Base-by-base conservation (phyloP, 108 stramenopile species). In the Pseudonitzschia pungens region DNA sequence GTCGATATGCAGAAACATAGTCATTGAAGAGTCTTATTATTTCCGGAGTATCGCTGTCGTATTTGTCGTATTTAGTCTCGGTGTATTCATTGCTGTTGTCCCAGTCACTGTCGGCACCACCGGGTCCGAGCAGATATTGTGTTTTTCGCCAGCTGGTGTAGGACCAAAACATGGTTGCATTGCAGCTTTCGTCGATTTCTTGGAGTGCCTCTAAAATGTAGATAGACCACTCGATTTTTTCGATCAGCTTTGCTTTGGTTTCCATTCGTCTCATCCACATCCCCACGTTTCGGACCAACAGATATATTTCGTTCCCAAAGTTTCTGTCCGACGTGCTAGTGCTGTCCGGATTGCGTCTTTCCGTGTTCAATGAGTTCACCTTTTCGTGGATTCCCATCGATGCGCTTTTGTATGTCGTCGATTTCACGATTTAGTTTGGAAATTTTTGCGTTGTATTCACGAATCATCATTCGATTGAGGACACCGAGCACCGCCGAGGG, bases 221-320 rank as follows among this genome's bases (percentile, higher is more conserved):
- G 0, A 62, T 40, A 14, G 60, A 62, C 32, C 32, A 62, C 29
- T 62, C n/a, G 10, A 40, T 62, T 1, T 33, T 31, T 18, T 40
- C 22, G n/a, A 62, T 62, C 0, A 62, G 36, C 29, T 62, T n/a
- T 33, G 60, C 36, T n/a, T 62, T 62, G 32, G 60, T 62, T 40
- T 62, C 60, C 60, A 62, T 62, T n/a, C 60, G 40, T n/a, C 36
- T 62, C 60, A 62, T 62, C 60, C 60, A 62, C 60, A 62, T 62
- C 0, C 60, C 60, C 32, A 62, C 60, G n/a, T 33, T 40, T 11
- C 60, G 29, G 7, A 62, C 60, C 29, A 62, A 0, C 29, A 62
- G 20, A 40, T 62, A 62, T 16, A 62, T 62, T n/a, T 62, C 60
- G 36, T 62, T 62, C n/a, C 60, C 60, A 62, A 40, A 40, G 40